These are phyloP conservation scores for Citrus unshiu DNA, from an alignment of 345 rosid genomes.

Conservation along the genomic window DNA sequence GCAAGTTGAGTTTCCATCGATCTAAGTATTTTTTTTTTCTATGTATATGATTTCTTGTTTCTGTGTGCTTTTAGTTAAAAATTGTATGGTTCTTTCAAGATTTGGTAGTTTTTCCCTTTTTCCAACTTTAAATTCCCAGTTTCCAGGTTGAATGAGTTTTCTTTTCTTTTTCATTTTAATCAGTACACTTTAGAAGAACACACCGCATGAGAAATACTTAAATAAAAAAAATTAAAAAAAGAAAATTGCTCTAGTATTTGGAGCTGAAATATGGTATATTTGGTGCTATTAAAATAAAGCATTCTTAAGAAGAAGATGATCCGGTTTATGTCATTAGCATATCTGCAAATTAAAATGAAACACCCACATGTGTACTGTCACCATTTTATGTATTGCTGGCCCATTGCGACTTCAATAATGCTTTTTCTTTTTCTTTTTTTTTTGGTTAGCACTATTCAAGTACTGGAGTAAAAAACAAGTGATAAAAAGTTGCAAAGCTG, in stretches of 20 bases:
- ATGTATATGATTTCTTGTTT: not conserved
- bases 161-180: not conserved
- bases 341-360: constrained; percentile 1
- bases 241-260: not conserved
- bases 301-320: not conserved
- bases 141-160: not conserved
- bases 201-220: not conserved
- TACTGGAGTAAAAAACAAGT: constrained; percentile 15
- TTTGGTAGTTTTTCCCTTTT: not conserved
- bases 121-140: not conserved
- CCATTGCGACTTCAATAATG: constrained; percentile 13
- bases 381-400: constrained; percentile 1
- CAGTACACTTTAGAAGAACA: not conserved
- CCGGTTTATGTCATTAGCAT: not conserved
- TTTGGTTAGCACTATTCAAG: not conserved
- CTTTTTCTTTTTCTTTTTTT: not conserved
- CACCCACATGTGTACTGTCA: not conserved
- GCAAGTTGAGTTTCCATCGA: constrained; percentile 1
- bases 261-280: not conserved
- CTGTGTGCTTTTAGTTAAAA: not conserved
- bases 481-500: not conserved
- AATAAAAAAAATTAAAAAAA: not conserved
- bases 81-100: not conserved
- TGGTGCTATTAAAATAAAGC: not conserved
- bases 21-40: not conserved